Base-by-base conservation (phyloP, 2,329 filamentous ascomycete species). In the Nannizziopsis arthrosporioides region DNA sequence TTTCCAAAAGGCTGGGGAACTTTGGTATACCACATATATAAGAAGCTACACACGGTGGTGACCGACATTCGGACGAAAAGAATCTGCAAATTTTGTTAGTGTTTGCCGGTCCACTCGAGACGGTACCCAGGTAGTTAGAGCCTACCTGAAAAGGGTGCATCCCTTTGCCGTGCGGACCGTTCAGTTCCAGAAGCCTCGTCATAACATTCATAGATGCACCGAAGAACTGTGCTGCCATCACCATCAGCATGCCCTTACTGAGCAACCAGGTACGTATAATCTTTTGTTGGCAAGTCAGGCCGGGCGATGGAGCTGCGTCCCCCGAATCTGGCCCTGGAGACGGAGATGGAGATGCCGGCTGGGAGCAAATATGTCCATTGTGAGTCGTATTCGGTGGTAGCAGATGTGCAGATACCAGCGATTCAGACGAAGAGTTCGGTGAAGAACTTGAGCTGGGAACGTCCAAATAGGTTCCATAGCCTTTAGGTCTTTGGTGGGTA, bases 141-240 rank as follows among this genome's bases (percentile, higher is more conserved):
- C 44, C 39, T 57, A 74, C 72, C 63, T 92, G 85, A 55, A 93
- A 81, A 0, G 88, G 85, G 69, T 92, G 79, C 71, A 93, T 82
- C 1, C 78, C 78, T 41, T 80, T 73, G 47, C 78, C 82, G 54
- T 84, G 72, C 14, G 83, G 72, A 9, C 77, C 77, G 55, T 78
- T 71, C 32, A 76, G 72, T 61, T 93, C 85, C 35, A 94, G 70
- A 9, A 90, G 64, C 15, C 87, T 75, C 0, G 86, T 85, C 36
- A 80, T 80, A 8, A 93, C 77, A 62, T 92, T 93, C 89, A 94
- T 94, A 45, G 85, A 66, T 0, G 83, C 81, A 1, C 82, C 86
- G 57, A 94, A 94, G 32, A 92, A 69, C 64, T 94, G 87, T 0
- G 86, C 77, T 2, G 82, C 52, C 14, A 88, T 70, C 38, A 94